Conservation (phyloP, 345 rosid genomes). For the Trapa bicornis region DNA sequence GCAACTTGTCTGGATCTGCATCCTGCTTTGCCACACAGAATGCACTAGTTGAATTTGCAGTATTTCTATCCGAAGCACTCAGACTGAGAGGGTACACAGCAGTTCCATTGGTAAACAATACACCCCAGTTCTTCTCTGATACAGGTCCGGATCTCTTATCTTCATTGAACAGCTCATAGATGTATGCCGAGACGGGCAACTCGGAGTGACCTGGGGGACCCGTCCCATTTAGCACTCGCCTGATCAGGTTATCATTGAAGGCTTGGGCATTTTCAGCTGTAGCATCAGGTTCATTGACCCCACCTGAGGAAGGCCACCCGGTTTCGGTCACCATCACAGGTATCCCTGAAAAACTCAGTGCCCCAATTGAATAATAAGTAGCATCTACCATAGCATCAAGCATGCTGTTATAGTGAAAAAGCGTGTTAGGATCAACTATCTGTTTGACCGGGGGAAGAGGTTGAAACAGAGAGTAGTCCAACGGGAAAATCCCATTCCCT, state of each 20-base stretch:
- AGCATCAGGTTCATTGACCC: constrained; percentile 67
- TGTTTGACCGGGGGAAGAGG: constrained; percentile 69
- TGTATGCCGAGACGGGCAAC: constrained; percentile 56
- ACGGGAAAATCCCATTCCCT: constrained; percentile 78
- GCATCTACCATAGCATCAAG: constrained; percentile 99
- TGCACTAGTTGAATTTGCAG: constrained; percentile 32
- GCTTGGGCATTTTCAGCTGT: constrained; percentile 58
- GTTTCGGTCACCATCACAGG: constrained; percentile 78
- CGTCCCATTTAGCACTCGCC: constrained; percentile 57
- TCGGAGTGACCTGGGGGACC: constrained; percentile 83
- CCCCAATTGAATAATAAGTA: constrained; percentile 74
- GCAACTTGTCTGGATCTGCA: constrained; percentile 58
- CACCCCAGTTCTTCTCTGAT: constrained; percentile 84
- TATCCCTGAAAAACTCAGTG: constrained; percentile 52
- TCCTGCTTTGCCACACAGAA: constrained; percentile 74
- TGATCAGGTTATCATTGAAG: constrained; percentile 60
- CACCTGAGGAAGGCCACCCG: constrained; percentile 97
- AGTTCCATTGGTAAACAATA: constrained; percentile 61
- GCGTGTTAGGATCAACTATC: constrained; percentile 96
- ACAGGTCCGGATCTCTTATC: constrained; percentile 65
- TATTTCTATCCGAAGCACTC: constrained; percentile 16
- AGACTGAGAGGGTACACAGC: constrained; percentile 57
- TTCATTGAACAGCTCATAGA: constrained; percentile 86
- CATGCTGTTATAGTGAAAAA: constrained; percentile 83
- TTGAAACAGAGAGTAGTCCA: constrained; percentile 76